Conservation (phyloP, 148 eudicot species). For the Gaultheria prostrata region DNA sequence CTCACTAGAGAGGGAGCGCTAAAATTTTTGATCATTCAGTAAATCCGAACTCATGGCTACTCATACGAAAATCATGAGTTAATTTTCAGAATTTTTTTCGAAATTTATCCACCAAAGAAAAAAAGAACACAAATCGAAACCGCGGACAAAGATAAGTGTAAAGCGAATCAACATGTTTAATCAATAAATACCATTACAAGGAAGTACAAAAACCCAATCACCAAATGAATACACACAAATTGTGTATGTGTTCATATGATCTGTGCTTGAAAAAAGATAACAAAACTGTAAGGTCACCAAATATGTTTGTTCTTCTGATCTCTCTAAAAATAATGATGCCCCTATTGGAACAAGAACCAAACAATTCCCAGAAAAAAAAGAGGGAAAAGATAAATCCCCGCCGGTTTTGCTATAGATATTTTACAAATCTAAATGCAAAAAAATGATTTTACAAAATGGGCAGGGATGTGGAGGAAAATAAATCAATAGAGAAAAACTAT, state of each 20-base stretch:
- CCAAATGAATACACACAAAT: neutral
- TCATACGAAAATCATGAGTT: neutral
- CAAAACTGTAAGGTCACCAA: slow-evolving; percentile 14
- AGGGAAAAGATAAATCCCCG: slow-evolving; percentile 11
- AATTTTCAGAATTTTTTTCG: neutral
- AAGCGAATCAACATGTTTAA: neutral
- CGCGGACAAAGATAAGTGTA: neutral
- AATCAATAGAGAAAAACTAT: slow-evolving; percentile 11
- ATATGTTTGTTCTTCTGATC: slow-evolving; percentile 1
- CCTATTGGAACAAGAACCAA: slow-evolving; percentile 22
- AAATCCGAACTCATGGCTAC: neutral
- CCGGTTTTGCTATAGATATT: slow-evolving; percentile 19
- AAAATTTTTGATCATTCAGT: too few species aligned
- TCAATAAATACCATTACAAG: slow-evolving; percentile 6
- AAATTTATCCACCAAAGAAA: neutral
- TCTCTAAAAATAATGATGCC: slow-evolving; percentile 37
- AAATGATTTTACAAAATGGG: slow-evolving; percentile 20
- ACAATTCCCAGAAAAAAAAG: neutral
- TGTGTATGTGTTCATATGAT: neutral
- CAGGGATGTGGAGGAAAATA: slow-evolving; percentile 14
- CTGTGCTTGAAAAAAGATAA: neutral
- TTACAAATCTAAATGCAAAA: slow-evolving; percentile 12
- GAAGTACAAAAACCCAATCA: neutral
- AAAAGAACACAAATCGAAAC: neutral
- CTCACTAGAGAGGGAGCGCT: too few species aligned